Evolutionary conservation across 2,329 filamentous ascomycete genomes (phyloP).

Genomic region (Colletotrichum incanum): DNA sequence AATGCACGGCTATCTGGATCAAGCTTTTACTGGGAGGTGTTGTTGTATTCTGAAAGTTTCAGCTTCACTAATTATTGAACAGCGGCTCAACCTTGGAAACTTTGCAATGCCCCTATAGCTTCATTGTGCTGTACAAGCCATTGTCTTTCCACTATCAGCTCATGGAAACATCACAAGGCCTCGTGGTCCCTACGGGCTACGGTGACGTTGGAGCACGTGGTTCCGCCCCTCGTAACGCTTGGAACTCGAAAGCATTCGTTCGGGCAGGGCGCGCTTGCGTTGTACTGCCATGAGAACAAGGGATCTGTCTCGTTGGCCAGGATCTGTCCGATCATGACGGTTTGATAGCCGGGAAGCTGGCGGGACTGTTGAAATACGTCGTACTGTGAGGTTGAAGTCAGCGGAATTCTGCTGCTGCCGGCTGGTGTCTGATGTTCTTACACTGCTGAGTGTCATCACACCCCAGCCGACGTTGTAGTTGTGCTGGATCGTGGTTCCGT

Average conservation of each 20-base stretch:
- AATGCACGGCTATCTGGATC: too few relatives aligned
- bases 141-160: background rate
- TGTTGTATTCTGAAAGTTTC: too few relatives aligned
- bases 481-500: conserved; percentile 65
- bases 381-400: conserved; percentile 52
- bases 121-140: background rate
- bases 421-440: background rate
- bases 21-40: too few relatives aligned
- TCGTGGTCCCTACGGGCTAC: conserved; percentile 25
- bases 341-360: conserved; percentile 49
- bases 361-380: conserved; percentile 64
- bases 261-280: conserved; percentile 46
- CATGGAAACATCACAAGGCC: background rate
- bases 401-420: fast-evolving
- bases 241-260: conserved; percentile 36
- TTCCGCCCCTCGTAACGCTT: conserved; percentile 16
- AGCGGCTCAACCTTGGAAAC: too few relatives aligned
- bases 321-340: conserved; percentile 61
- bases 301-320: conserved; percentile 68
- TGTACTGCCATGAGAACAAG: conserved; percentile 69
- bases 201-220: conserved; percentile 31
- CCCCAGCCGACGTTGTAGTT: conserved; percentile 51
- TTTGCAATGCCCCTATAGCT: background rate
- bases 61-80: too few relatives aligned
- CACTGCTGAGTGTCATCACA: conserved; percentile 34